Percentiles rank a stretch among this genome's conserved stretches.
phyloP scores from a whole-genome alignment of 345 rosid species.

The Eucalyptus caleyi region DNA sequence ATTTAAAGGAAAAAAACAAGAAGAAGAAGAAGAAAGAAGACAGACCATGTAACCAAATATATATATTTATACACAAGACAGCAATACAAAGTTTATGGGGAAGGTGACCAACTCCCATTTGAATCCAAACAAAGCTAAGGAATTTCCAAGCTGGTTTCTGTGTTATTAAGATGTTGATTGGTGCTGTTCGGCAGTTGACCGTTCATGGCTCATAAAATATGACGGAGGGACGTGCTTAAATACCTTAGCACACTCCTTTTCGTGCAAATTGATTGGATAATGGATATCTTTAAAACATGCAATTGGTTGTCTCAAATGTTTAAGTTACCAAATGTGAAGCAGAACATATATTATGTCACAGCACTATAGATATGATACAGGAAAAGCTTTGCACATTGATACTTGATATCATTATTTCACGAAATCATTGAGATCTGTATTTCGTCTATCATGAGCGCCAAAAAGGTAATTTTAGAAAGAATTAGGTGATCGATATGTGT shows the following conservation, averaged over 20 bases:
- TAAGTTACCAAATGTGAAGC: not conserved
- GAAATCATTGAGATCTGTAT: not conserved
- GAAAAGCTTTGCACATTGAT: not conserved
- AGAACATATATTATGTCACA: not conserved
- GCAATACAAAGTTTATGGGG: not conserved
- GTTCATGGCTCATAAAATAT: not conserved
- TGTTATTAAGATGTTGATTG: not conserved
- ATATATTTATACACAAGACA: not conserved
- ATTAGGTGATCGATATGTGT: not conserved
- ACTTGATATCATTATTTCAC: not conserved
- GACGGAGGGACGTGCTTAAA: not conserved
- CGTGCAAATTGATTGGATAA: not conserved
- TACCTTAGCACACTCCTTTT: not conserved
- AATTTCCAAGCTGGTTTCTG: conserved; percentile 7
- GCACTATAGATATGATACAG: not conserved
- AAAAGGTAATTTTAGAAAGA: too few relatives aligned
- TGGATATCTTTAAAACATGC: not conserved
- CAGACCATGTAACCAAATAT: not conserved
- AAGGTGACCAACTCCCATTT: conserved; percentile 54
- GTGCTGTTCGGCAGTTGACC: not conserved
- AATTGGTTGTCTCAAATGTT: not conserved
- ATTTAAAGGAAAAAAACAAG: not conserved
- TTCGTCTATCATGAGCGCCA: not conserved
- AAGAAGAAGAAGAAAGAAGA: not conserved
- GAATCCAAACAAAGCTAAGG: conserved; percentile 30